A percentile compares a stretch with the other conserved stretches of the same genome.
phyloP scores from a whole-genome alignment of 306 rosid species.

The Malus sieversii region DNA sequence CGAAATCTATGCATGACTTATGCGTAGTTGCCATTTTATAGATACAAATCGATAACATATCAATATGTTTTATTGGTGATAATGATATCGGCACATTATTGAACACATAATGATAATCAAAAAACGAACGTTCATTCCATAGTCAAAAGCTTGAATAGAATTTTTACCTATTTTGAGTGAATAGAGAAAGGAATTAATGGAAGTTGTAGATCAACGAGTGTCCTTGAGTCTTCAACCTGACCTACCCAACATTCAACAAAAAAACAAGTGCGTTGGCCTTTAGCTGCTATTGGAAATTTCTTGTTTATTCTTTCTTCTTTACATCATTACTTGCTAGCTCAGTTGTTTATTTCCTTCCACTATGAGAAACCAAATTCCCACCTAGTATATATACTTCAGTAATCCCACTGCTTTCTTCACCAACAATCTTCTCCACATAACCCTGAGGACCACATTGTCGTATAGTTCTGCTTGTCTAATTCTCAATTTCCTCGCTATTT shows the following conservation, averaged over 20 bases:
- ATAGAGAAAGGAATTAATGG: not conserved
- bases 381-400: slow-evolving; percentile 21
- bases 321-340: not conserved
- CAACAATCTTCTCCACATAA: not conserved
- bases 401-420: slow-evolving; percentile 5
- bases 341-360: not conserved
- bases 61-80: too few species aligned
- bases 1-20: not conserved
- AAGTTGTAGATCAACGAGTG: not conserved
- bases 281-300: not conserved
- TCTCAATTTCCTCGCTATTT: not conserved
- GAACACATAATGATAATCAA: too few species aligned
- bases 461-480: not conserved
- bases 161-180: not conserved
- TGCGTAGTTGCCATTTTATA: not conserved
- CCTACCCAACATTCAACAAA: not conserved
- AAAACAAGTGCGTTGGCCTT: not conserved
- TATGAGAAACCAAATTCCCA: not conserved
- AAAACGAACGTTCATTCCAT: not conserved
- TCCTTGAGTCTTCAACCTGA: slow-evolving; percentile 3
- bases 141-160: not conserved
- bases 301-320: not conserved
- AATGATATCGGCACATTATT: not conserved
- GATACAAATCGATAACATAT: too few species aligned
- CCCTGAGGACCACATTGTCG: not conserved